Conservation (phyloP, 352 stramenopile species). For the Phytophthora pinifolia region DNA sequence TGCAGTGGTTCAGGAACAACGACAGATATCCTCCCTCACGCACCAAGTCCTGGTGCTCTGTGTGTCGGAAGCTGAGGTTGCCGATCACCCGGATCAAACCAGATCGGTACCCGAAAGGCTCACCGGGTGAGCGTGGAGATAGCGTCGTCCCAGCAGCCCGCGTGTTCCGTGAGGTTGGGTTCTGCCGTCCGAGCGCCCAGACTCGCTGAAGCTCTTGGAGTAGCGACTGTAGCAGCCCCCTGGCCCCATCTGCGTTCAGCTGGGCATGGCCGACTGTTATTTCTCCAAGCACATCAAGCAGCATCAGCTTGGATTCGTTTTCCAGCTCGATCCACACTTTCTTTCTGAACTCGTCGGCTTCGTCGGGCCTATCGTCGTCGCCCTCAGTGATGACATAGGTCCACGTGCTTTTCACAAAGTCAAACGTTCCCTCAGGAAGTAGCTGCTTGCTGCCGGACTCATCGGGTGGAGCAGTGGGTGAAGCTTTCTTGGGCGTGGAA, state of each 20-base stretch:
- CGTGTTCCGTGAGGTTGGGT: constrained; percentile 14
- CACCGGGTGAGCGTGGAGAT: constrained; percentile 12
- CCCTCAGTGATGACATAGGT: constrained; percentile 39
- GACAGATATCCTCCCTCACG: constrained; percentile 69
- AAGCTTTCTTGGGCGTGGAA: constrained; percentile 5
- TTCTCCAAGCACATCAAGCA: constrained; percentile 71
- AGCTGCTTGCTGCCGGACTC: constrained; percentile 5
- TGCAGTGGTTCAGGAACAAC: constrained; percentile 90
- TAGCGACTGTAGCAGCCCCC: constrained; percentile 43
- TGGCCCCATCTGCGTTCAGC: constrained; percentile 4
- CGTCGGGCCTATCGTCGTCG: constrained; percentile 59
- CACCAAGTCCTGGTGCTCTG: constrained; percentile 72
- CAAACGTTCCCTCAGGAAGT: constrained; percentile 34
- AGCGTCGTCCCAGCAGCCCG: constrained; percentile 8
- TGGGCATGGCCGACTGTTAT: constrained; percentile 34
- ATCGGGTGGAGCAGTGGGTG: not conserved
- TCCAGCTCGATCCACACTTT: constrained; percentile 76
- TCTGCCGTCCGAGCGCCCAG: constrained; percentile 46
- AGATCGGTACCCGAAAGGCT: constrained; percentile 75
- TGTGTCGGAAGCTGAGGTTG: constrained; percentile 81
- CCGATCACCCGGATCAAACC: constrained; percentile 77
- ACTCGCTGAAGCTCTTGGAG: constrained; percentile 61
- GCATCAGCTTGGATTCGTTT: constrained; percentile 72
- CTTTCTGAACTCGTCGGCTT: constrained; percentile 60
- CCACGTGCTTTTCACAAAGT: constrained; percentile 63